Evolutionary conservation across 1,139 yeast genomes (phyloP).

Genomic region (Komagataea norvegica): DNA sequence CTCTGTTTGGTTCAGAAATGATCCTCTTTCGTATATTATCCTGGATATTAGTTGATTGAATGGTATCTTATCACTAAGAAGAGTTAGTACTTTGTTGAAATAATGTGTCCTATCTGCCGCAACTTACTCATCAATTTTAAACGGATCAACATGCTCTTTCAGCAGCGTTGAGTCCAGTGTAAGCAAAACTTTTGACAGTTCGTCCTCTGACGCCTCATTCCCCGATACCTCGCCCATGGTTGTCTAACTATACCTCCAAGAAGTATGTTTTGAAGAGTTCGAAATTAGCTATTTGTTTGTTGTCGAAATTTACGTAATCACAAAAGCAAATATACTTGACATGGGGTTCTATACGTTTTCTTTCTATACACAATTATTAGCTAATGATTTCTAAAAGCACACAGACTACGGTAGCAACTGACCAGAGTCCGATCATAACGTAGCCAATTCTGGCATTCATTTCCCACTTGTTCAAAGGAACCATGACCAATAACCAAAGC

Average conservation of each 20-base stretch:
- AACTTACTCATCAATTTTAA: conserved; percentile 23
- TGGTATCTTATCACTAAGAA: conserved; percentile 23
- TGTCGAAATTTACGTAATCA: too few relatives aligned
- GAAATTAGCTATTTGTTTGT: too few relatives aligned
- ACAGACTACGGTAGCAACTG: conserved; percentile 42
- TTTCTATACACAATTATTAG: too few relatives aligned
- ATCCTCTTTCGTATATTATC: conserved; percentile 42
- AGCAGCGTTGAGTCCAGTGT: conserved; percentile 22
- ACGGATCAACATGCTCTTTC: conserved; percentile 25
- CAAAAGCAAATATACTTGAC: too few relatives aligned
- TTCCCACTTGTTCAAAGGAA: conserved; percentile 64
- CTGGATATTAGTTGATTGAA: conserved; percentile 40
- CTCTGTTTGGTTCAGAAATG: conserved; percentile 47
- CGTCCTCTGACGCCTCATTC: conserved; percentile 2
- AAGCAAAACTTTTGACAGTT: conserved; percentile 15
- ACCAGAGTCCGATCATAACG: conserved; percentile 53
- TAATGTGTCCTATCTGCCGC: neutral
- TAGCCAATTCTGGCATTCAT: conserved; percentile 56
- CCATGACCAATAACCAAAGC: conserved; percentile 44
- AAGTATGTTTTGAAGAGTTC: too few relatives aligned
- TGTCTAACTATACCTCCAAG: too few relatives aligned
- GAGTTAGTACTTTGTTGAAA: neutral
- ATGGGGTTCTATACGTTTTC: too few relatives aligned
- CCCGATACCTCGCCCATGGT: conserved; percentile 3
- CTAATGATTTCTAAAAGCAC: conserved; percentile 22